Base-by-base conservation (phyloP, 768 basidiomycete genomes). In the Phylloporus scabripes region DNA sequence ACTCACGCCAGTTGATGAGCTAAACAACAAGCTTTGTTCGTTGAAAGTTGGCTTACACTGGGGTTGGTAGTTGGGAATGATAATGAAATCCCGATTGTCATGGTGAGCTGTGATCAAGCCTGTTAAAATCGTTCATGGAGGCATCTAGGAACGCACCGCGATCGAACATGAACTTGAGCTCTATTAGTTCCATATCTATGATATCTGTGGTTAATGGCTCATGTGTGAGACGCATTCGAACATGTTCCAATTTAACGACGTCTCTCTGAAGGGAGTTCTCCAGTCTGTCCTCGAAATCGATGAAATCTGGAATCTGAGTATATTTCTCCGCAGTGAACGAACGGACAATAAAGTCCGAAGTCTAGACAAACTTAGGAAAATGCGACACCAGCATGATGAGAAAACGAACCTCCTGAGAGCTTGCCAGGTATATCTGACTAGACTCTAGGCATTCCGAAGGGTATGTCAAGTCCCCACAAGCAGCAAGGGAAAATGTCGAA, bases 221-320 rank as follows among this genome's bases (percentile, higher is more conserved):
- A 46, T 90, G 85, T 1, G 83, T 71, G 11, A 92, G 69, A 17
- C 86, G 81, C 84, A 92, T 91, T 46, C 91, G 80, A 31, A 92
- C 77, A 60, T 92, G 82, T 62, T 95, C 92, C 55, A 93, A 70
- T 61, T 88, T 86, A 54, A 87, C 76, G 14, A 87, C 74, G 54
- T 92, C 89, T 21, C 90, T 78, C 63, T 92, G 87, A 8, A 94
- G 74, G 5, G 92, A 94, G 63, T 84, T 86, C 52, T 92, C 87
- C 8, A 95, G 70, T 33, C 80, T 76, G 43, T 86, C 82, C 62
- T 93, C 87, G 50, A 94, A 92, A 6, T 69, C 66, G 48, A 89
- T 81, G 60, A 95, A 92, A 60, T 93, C 87, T 17, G 86, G 82
- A 47, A 94, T 86, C 83, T 93, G 88, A 23, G 87, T 85, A 63